A percentile compares a stretch with the other conserved stretches of the same genome.
These are phyloP conservation scores for Pelargonium australe DNA, from an alignment of 441 rosid species.

Conservation along the genomic window DNA sequence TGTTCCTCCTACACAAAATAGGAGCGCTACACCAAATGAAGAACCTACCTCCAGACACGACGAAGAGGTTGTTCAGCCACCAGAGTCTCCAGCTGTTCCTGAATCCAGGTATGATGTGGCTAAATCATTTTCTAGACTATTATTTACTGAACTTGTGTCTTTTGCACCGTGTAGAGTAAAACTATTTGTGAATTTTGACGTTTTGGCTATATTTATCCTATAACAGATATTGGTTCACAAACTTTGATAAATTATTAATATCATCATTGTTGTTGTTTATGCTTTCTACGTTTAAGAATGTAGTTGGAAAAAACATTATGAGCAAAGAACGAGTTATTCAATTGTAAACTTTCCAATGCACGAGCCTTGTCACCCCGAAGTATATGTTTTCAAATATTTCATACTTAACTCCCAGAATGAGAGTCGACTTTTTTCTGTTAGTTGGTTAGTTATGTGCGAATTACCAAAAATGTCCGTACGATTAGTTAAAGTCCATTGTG, in stretches of 20 bases:
- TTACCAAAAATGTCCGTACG: too few species aligned
- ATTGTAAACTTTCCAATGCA: too few species aligned
- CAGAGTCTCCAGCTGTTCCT: slow-evolving; percentile 41
- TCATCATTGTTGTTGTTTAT: too few species aligned
- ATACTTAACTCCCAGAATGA: background rate
- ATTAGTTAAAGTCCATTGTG: too few species aligned
- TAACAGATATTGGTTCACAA: background rate
- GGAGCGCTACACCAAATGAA: slow-evolving; percentile 44
- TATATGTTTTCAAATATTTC: too few species aligned
- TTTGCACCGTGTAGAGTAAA: background rate
- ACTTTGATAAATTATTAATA: too few species aligned
- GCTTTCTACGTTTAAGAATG: too few species aligned
- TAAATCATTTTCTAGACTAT: background rate
- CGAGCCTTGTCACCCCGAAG: too few species aligned
- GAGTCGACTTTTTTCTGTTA: too few species aligned
- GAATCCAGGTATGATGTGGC: slow-evolving; percentile 46
- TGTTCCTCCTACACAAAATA: slow-evolving; percentile 37
- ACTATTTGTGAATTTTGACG: background rate
- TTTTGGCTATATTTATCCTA: background rate
- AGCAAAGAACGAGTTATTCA: too few species aligned
- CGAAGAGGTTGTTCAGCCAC: slow-evolving; percentile 38
- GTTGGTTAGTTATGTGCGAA: too few species aligned
- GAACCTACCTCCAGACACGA: slow-evolving; percentile 57
- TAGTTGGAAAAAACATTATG: too few species aligned
- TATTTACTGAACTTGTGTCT: background rate